Percentiles rank a stretch among this genome's conserved stretches.
Evolutionary conservation across 352 stramenopile species (phyloP).

Genomic region (Phytophthora tubulina): DNA sequence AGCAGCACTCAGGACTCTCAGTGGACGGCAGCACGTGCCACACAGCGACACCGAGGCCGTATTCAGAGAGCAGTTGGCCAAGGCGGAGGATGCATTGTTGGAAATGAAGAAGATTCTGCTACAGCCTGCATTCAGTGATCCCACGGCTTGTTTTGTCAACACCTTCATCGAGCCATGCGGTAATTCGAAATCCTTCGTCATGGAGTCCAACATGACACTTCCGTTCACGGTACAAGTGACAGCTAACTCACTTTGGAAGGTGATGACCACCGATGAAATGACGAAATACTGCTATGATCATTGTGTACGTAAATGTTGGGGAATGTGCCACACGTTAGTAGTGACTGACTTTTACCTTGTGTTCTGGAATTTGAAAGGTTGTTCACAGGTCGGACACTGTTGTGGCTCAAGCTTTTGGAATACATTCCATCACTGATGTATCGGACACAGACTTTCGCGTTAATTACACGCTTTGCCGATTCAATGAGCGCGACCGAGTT

Average conservation of each 20-base stretch:
- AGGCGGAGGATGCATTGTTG: constrained; percentile 19
- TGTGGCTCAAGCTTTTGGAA: constrained; percentile 14
- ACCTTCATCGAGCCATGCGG: neutral
- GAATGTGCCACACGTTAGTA: neutral
- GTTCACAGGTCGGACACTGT: constrained; percentile 18
- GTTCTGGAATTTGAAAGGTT: neutral
- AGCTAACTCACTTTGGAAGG: constrained; percentile 26
- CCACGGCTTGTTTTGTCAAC: constrained; percentile 12
- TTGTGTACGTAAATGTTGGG: constrained; percentile 12
- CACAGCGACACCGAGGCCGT: too few relatives aligned
- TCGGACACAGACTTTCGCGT: constrained; percentile 16
- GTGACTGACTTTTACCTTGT: neutral
- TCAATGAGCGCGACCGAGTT: constrained; percentile 39
- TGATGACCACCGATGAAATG: constrained; percentile 25
- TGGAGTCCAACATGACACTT: constrained; percentile 24
- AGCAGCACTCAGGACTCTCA: too few relatives aligned
- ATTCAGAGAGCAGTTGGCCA: constrained; percentile 11
- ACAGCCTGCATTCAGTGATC: constrained; percentile 8
- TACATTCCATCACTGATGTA: constrained; percentile 3
- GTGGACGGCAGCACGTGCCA: too few relatives aligned
- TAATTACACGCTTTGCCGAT: constrained; percentile 41
- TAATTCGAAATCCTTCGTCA: constrained; percentile 4
- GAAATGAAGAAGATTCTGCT: constrained; percentile 9
- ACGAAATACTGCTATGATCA: constrained; percentile 41
- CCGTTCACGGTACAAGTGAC: constrained; percentile 18